Evolutionary conservation across 2,329 filamentous ascomycete genomes (phyloP), one percentile per base, ranked within the genome.

Genomic region (Fusarium sp.): DNA sequence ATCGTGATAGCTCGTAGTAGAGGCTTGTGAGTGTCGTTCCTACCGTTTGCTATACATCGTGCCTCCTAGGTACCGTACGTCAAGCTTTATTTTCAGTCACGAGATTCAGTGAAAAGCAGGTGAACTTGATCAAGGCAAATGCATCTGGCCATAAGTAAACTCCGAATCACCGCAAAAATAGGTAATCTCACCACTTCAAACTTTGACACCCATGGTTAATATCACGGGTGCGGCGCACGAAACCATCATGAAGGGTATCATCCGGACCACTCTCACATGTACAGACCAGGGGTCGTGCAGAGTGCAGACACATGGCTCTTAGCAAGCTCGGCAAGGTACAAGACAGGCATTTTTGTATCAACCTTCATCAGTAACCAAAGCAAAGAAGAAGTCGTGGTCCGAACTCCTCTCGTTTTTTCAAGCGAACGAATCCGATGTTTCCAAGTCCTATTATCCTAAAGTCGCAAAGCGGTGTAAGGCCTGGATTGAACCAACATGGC

Each of bases 301-400:
- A 82, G 77, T 50, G 75, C 72, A 53, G 79, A 82, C 49, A 82
- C 80, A 14, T 82, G 77, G 81, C 74, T 67, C 80, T 82, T 56
- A 80, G 80, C 72, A 79, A 77, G 77, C 80, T 82, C 56, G 80
- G 80, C 72, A 79, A 77, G 77, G 78, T 80, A 65, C 73, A 75
- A 62, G 45, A 41, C 24, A 47, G 47, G 6, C 15, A 24, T 61
- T 62, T 60, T 57, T 41, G 39, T 59, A 40, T 63, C 52, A 58
- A 58, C 39, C 55, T 40, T 41, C 37, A 26, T 13, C 9, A 30
- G 13, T 11, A 11, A 30, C 13, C 28, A 30, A 30, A 30, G 10
- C 28, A 30, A 30, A 30, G 28, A 30, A 13, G 28, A 30, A 30
- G 10, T 30, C 28, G 24, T 28, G 30, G 17, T 9, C 24, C 13